A percentile compares a stretch with the other conserved stretches of the same genome.
Evolutionary conservation across 2,329 filamentous ascomycete species (phyloP).

Genomic region (Pseudopyricularia javanii): DNA sequence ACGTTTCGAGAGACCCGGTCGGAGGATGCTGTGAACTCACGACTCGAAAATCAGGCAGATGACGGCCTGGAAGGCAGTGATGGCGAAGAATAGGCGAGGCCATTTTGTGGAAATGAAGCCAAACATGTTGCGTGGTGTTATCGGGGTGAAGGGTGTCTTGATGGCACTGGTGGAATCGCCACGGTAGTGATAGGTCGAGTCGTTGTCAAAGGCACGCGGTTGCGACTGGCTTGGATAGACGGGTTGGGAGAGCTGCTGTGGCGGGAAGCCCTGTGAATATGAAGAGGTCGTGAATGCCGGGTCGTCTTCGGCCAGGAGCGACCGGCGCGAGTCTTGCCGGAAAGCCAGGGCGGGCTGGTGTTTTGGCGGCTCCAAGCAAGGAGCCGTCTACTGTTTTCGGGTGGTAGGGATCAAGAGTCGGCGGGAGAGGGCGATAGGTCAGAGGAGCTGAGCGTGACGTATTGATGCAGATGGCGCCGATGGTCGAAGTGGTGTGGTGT

Average conservation of each 20-base stretch:
- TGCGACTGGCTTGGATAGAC: slow-evolving; percentile 11
- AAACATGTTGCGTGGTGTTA: slow-evolving; percentile 35
- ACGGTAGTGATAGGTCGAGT: slow-evolving; percentile 19
- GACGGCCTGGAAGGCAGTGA: slow-evolving; percentile 63
- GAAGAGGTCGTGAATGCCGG: slow-evolving; percentile 9
- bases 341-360: slow-evolving; percentile 32
- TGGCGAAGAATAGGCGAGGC: slow-evolving; percentile 75
- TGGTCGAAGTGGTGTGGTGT: too few species aligned
- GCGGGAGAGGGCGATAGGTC: too few species aligned
- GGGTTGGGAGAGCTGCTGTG: neutral
- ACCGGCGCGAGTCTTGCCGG: slow-evolving; percentile 30
- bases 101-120: slow-evolving; percentile 75
- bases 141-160: slow-evolving; percentile 16
- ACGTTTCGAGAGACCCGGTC: neutral
- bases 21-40: slow-evolving; percentile 40
- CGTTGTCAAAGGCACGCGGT: slow-evolving; percentile 14
- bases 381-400: slow-evolving; percentile 1
- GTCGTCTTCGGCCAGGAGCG: slow-evolving; percentile 25
- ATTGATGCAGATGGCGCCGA: too few species aligned
- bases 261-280: slow-evolving; percentile 6
- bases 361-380: slow-evolving; percentile 12
- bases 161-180: slow-evolving; percentile 10
- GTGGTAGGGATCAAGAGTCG: too few species aligned
- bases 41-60: slow-evolving; percentile 76
- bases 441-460: too few species aligned